Conservation (phyloP, 345 rosid genomes). For the Erodium maritimum region DNA sequence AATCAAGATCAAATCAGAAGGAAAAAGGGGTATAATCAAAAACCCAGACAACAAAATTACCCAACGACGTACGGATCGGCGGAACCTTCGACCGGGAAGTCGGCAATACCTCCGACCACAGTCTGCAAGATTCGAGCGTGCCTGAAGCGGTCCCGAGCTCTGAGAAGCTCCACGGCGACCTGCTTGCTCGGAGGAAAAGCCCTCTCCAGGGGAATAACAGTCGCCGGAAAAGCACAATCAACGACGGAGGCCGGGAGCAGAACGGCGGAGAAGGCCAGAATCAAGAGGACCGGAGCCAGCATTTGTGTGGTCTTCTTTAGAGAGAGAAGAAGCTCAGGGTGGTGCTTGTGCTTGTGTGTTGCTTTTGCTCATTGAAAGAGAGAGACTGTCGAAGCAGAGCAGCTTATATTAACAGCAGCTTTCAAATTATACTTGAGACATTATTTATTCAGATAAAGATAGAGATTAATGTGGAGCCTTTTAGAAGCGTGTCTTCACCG, state of each 20-base stretch:
- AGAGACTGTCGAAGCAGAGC: neutral
- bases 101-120: constrained; percentile 43
- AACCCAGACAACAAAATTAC: constrained; percentile 22
- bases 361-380: neutral
- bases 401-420: neutral
- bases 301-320: neutral
- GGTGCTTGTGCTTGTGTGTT: neutral
- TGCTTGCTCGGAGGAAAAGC: constrained; percentile 45
- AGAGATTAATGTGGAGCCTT: neutral
- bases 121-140: constrained; percentile 64
- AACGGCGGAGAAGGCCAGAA: constrained; percentile 12
- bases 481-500: neutral
- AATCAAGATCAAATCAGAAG: neutral
- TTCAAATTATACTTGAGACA: neutral
- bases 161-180: constrained; percentile 40
- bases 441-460: neutral
- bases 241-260: constrained; percentile 19
- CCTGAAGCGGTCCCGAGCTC: constrained; percentile 57
- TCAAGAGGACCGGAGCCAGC: constrained; percentile 1
- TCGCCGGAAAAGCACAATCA: constrained; percentile 11
- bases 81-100: constrained; percentile 63
- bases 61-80: constrained; percentile 81
- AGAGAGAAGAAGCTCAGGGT: neutral
- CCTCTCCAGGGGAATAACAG: constrained; percentile 53
- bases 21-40: too few species aligned